phyloP scores from a whole-genome alignment of 257 asterid species.

The Solanum pimpinellifolium region DNA sequence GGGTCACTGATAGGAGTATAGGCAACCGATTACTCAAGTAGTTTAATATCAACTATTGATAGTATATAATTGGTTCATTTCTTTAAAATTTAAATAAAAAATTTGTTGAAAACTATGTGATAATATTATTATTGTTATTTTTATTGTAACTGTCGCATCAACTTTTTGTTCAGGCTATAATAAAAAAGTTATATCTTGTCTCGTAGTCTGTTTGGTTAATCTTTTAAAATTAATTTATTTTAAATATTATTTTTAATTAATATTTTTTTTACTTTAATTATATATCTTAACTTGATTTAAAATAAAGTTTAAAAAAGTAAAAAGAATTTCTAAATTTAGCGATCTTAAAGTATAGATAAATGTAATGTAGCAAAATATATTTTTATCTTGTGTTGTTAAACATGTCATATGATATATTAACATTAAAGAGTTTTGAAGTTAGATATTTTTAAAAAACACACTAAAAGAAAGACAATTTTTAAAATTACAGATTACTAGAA shows the following conservation, averaged over 20 bases:
- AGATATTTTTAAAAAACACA: not conserved
- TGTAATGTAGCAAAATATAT: not conserved
- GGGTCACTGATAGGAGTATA: not conserved
- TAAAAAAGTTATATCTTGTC: not conserved
- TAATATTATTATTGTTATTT: not conserved
- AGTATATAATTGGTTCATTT: not conserved
- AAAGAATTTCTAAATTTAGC: not conserved
- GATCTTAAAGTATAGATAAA: not conserved
- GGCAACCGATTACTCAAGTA: not conserved
- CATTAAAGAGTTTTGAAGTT: not conserved
- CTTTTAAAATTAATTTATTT: not conserved
- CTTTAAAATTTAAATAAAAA: not conserved
- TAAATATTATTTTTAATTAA: not conserved
- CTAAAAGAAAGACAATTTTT: no score
- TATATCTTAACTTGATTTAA: no score
- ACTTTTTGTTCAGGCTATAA: not conserved
- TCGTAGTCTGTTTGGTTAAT: not conserved
- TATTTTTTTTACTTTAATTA: no score
- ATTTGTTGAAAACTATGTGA: not conserved
- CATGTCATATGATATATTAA: not conserved
- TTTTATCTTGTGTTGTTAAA: not conserved
- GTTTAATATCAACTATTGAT: not conserved
- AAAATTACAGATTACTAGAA: no score
- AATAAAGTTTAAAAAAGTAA: no score
- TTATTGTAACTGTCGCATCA: no score